A percentile compares a stretch with the other conserved stretches of the same genome.
Evolutionary conservation across 116 monocot genomes (phyloP).

Genomic region (Dioscorea cayenensis): DNA sequence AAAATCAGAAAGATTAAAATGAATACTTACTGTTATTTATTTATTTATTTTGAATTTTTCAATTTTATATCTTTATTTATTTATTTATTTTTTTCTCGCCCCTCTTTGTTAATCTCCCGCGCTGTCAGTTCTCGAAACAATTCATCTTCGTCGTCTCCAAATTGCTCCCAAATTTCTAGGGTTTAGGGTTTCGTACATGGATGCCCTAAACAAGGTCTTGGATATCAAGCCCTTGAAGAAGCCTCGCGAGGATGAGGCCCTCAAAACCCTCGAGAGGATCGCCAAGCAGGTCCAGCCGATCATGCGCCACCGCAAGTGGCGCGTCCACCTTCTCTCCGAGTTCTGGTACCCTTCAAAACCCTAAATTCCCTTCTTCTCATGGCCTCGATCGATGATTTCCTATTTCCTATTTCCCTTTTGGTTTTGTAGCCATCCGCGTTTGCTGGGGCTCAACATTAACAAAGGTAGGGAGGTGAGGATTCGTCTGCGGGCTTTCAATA

Average conservation of each 20-base stretch:
- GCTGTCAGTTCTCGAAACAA: too few relatives aligned
- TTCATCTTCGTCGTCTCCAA: not conserved
- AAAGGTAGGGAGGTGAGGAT: conserved; percentile 74
- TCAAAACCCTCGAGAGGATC: conserved; percentile 48
- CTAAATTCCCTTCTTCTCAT: not conserved
- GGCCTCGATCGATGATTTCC: not conserved
- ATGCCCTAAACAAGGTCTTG: conserved; percentile 79
- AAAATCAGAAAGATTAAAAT: too few relatives aligned
- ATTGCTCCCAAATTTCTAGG: not conserved
- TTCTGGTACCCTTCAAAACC: conserved; percentile 43
- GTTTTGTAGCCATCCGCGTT: conserved; percentile 42
- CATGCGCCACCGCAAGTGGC: conserved; percentile 75
- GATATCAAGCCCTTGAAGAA: conserved; percentile 73
- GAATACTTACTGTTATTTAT: too few relatives aligned
- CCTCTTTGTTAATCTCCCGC: too few relatives aligned
- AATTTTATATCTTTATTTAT: too few relatives aligned
- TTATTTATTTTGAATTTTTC: too few relatives aligned
- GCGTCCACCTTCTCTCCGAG: conserved; percentile 81
- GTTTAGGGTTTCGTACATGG: not conserved
- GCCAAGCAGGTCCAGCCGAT: conserved; percentile 92
- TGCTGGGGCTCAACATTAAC: conserved; percentile 67
- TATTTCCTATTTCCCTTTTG: not conserved
- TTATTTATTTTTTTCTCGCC: too few relatives aligned
- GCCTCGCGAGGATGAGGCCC: conserved; percentile 62
- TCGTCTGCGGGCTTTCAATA: conserved; percentile 42